Evolutionary conservation across 2,329 filamentous ascomycete genomes (phyloP).

Genomic region (Epichloe aotearoae): DNA sequence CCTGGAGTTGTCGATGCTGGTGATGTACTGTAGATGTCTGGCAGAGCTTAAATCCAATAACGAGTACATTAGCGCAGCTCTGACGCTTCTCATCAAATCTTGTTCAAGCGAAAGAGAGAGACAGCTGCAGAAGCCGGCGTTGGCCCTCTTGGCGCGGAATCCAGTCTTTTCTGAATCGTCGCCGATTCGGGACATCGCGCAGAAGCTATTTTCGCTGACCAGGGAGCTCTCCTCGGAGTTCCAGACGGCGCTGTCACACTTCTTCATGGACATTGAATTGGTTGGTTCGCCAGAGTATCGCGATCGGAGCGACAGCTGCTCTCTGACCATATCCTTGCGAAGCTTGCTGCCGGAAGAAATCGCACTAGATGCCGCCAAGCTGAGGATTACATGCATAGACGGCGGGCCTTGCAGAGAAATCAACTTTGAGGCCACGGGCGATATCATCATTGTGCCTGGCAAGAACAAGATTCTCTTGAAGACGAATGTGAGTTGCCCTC

Average conservation of each 20-base stretch:
- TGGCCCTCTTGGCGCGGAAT: constrained; percentile 7
- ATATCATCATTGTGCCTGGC: constrained; percentile 31
- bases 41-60: constrained; percentile 62
- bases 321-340: constrained; percentile 51
- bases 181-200: constrained; percentile 34
- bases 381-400: constrained; percentile 46
- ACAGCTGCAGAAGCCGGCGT: constrained; percentile 22
- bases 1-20: constrained; percentile 70
- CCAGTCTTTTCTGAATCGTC: constrained; percentile 15
- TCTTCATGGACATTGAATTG: constrained; percentile 59
- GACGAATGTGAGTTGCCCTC: constrained; percentile 19
- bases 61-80: constrained; percentile 63
- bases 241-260: constrained; percentile 53
- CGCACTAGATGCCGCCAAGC: constrained; percentile 47
- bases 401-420: constrained; percentile 48
- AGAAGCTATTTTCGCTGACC: constrained; percentile 33
- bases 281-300: constrained; percentile 57
- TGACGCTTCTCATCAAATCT: constrained; percentile 61
- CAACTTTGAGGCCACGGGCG: constrained; percentile 16
- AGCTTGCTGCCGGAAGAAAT: constrained; percentile 63
- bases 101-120: constrained; percentile 40
- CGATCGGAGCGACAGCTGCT: constrained; percentile 61
- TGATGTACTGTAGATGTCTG: constrained; percentile 75
- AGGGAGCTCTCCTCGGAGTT: constrained; percentile 42
- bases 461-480: constrained; percentile 26